These are phyloP conservation scores for Trichosanthes cucumerina DNA, from an alignment of 306 rosid species.

Conservation along the genomic window DNA sequence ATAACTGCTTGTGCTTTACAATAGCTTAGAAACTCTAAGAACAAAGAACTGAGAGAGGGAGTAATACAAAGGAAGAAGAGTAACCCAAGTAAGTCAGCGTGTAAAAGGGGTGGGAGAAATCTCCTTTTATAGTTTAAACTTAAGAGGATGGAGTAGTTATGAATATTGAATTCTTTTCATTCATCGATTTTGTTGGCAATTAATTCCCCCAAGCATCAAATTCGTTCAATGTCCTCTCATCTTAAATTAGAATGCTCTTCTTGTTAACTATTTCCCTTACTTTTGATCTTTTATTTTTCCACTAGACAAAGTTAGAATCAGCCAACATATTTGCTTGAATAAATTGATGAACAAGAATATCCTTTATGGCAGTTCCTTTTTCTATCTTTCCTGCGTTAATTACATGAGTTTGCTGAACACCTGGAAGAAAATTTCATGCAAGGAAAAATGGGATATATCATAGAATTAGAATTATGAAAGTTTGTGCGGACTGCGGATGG, in stretches of 20 bases:
- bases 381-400: not conserved
- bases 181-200: not conserved
- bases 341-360: not conserved
- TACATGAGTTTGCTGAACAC: not conserved
- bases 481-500: not conserved
- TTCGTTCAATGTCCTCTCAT: not conserved
- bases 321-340: not conserved
- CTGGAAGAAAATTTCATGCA: not conserved
- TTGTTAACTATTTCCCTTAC: not conserved
- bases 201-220: not conserved
- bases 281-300: not conserved
- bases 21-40: not conserved
- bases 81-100: not conserved
- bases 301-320: not conserved
- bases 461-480: not conserved
- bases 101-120: not conserved
- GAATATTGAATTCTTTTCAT: not conserved
- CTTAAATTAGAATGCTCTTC: not conserved
- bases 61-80: conserved; percentile 2
- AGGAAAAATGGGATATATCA: not conserved
- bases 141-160: not conserved
- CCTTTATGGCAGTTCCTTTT: not conserved
- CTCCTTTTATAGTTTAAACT: not conserved
- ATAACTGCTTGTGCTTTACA: not conserved
- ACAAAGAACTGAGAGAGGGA: not conserved